Evolutionary conservation across 2,329 filamentous ascomycete species (phyloP), one percentile per base, ranked within the genome.

Genomic region (Zarea fungicola): DNA sequence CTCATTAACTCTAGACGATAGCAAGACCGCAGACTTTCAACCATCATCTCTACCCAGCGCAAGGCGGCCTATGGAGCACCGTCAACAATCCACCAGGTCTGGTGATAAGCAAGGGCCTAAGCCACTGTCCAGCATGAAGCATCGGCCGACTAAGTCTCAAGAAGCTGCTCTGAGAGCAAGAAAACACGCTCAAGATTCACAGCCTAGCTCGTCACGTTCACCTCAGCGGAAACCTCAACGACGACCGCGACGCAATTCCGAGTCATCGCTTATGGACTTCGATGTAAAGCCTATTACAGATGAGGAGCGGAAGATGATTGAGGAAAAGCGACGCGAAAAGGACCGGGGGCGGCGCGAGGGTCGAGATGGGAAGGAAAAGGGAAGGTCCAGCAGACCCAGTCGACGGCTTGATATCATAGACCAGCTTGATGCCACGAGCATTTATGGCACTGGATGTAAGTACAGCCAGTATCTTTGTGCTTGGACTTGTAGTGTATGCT

Each of bases 351-450:
- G 47, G 9, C 71, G 71, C 21, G 73, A 76, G 28, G 55, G 81
- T 19, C 76, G 78, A 37, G 60, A 61, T 16, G 54, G 56, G 22
- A 63, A 66, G 50, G 75, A 76, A 51, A 76, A 71, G 56, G 73
- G 76, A 60, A 74, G 72, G 56, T 60, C 67, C 10, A 75, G 76
- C 50, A 67, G 69, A 42, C 65, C 69, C 11, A 76, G 68, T 57
- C 66, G 73, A 46, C 77, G 75, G 56, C 68, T 97, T 55, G 93
- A 99, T 65, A 80, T 97, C 39, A 97, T 99, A 60, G 93, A 99
- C 71, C 92, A 96, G 65, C 75, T 99, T 56, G 93, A 97, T 71
- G 91, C 93, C 54, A 96, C 91, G 5, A 91, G 91, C 65, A 95
- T 97, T 58, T 96, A 95, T 63, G 92, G 93, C 50, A 89, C 87